phyloP scores from a whole-genome alignment of 768 basidiomycete species.

The Neoboletus magnificus region DNA sequence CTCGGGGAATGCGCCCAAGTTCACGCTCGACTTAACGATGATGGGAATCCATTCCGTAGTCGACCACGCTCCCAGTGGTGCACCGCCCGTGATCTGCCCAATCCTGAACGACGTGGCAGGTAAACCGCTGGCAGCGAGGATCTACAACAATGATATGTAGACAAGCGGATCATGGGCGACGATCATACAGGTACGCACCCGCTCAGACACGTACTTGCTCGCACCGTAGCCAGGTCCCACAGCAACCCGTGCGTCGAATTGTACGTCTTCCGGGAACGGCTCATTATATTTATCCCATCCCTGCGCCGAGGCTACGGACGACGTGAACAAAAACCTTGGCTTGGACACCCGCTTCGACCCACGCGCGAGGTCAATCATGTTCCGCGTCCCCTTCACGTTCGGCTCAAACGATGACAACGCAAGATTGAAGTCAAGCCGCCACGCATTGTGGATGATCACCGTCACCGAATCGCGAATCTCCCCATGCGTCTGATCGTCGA shows the following conservation, averaged over 20 bases:
- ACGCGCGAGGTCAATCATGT: constrained; percentile 24
- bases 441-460: constrained; percentile 44
- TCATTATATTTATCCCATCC: constrained; percentile 13
- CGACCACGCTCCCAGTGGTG: constrained; percentile 36
- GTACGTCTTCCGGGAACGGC: constrained; percentile 32
- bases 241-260: constrained; percentile 25
- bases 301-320: constrained; percentile 32
- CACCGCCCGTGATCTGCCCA: constrained; percentile 37
- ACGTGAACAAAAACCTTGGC: constrained; percentile 40
- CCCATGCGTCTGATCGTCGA: constrained; percentile 19
- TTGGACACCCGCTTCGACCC: constrained; percentile 24
- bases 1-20: constrained; percentile 30
- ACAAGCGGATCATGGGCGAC: not conserved
- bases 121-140: constrained; percentile 33
- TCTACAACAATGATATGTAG: not conserved
- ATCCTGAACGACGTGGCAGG: constrained; percentile 33
- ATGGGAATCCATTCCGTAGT: constrained; percentile 37
- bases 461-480: constrained; percentile 33
- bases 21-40: constrained; percentile 34
- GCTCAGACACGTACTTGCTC: constrained; percentile 29
- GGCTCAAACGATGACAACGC: constrained; percentile 49
- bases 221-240: constrained; percentile 37
- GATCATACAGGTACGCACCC: constrained; percentile 4
- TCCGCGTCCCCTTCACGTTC: constrained; percentile 43
- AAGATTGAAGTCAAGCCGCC: constrained; percentile 52